These are phyloP conservation scores for Cardiospermum halicacabum DNA, from an alignment of 345 rosid genomes.

Conservation along the genomic window DNA sequence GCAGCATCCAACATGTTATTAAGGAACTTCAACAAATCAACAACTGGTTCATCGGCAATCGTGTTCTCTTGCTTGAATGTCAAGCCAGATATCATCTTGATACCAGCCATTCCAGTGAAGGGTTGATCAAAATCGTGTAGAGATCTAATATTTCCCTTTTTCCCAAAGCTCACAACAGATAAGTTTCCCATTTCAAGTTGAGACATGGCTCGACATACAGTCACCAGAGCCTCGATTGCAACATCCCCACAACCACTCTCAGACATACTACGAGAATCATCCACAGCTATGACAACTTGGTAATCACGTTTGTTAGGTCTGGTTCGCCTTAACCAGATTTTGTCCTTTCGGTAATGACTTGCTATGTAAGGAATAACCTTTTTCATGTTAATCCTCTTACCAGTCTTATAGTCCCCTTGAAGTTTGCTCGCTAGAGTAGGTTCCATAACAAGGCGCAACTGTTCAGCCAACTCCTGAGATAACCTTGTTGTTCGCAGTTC, in stretches of 20 bases:
- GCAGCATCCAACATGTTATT: constrained; percentile 65
- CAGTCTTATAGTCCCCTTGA: constrained; percentile 93
- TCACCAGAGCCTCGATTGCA: constrained; percentile 89
- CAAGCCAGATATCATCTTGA: constrained; percentile 78
- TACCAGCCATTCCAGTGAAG: constrained; percentile 77
- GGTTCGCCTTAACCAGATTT: constrained; percentile 93
- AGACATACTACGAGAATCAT: constrained; percentile 92
- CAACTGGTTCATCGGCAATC: constrained; percentile 72
- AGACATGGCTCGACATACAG: constrained; percentile 89
- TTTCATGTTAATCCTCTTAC: constrained; percentile 96
- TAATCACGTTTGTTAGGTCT: constrained; percentile 95
- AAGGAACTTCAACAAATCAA: constrained; percentile 62
- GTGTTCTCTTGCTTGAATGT: constrained; percentile 90
- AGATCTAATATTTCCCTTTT: constrained; percentile 67
- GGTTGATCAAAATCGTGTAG: constrained; percentile 90
- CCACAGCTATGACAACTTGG: constrained; percentile 88
- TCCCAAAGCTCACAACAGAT: constrained; percentile 90
- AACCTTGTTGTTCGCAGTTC: constrained; percentile 67
- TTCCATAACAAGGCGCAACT: constrained; percentile 86
- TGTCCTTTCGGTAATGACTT: constrained; percentile 88
- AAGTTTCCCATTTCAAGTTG: constrained; percentile 91
- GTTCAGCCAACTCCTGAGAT: constrained; percentile 95
- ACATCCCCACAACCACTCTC: constrained; percentile 80
- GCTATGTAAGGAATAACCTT: constrained; percentile 96
- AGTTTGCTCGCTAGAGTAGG: constrained; percentile 93